Conservation (phyloP, 768 basidiomycete genomes). For the Lactarius hatsudake region DNA sequence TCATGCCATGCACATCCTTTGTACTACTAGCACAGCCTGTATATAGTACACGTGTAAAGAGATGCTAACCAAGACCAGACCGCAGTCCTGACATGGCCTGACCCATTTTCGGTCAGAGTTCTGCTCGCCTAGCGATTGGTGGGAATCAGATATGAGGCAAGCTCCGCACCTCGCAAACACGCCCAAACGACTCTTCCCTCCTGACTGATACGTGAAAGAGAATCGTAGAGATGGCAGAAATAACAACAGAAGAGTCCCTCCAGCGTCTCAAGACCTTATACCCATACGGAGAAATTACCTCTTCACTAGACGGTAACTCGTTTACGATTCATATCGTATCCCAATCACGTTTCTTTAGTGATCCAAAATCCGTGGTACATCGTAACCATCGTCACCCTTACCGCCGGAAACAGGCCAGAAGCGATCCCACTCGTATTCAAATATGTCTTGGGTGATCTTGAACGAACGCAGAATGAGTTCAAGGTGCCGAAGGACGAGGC, state of each 20-base stretch:
- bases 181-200: conserved; percentile 8
- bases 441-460: conserved; percentile 46
- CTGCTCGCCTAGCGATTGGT: not conserved
- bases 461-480: conserved; percentile 28
- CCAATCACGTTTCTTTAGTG: conserved; percentile 19
- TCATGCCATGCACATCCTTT: not conserved
- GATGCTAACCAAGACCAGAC: not conserved
- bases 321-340: conserved; percentile 4
- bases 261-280: conserved; percentile 45
- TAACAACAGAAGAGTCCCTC: conserved; percentile 46
- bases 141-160: not conserved
- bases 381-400: conserved; percentile 54
- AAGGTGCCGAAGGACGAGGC: conserved; percentile 27
- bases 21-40: not conserved
- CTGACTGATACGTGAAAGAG: not conserved
- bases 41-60: not conserved
- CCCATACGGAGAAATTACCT: conserved; percentile 34
- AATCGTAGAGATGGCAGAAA: conserved; percentile 28
- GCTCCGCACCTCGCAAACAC: conserved; percentile 10
- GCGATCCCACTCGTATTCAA: conserved; percentile 55
- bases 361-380: conserved; percentile 57
- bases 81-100: not conserved
- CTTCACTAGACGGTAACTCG: conserved; percentile 25
- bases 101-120: not conserved
- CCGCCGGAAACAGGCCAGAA: conserved; percentile 57